phyloP scores from a whole-genome alignment of 805 yeast species.

The Monosporozyma aerobia region DNA sequence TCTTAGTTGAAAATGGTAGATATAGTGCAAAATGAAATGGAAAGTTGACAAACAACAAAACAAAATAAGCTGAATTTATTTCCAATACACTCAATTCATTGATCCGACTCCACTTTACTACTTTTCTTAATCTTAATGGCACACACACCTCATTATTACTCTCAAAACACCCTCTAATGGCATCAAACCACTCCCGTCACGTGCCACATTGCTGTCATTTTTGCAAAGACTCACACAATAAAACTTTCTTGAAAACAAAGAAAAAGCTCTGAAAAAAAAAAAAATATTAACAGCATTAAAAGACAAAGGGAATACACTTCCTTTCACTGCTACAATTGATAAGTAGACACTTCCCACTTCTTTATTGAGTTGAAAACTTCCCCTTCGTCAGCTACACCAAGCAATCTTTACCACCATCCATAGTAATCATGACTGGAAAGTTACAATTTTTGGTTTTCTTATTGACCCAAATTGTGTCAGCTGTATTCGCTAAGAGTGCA shows the following conservation, averaged over 20 bases:
- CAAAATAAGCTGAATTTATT: not conserved
- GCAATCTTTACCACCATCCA: not conserved
- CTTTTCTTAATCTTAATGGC: too few species aligned
- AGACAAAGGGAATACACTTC: not conserved
- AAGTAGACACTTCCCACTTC: not conserved
- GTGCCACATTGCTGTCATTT: not conserved
- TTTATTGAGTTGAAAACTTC: not conserved
- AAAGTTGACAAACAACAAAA: too few species aligned
- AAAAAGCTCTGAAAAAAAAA: not conserved
- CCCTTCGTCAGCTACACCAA: not conserved
- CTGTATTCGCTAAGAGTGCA: conserved; percentile 3
- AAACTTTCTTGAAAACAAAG: not conserved
- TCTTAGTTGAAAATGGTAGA: not conserved
- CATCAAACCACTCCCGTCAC: not conserved
- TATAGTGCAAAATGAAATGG: too few species aligned
- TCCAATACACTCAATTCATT: too few species aligned
- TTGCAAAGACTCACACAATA: not conserved
- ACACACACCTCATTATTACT: not conserved
- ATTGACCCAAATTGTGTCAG: conserved; percentile 2
- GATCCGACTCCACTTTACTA: too few species aligned
- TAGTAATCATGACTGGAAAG: conserved; percentile 22
- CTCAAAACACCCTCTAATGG: not conserved
- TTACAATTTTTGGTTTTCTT: not conserved
- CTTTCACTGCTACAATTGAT: not conserved
- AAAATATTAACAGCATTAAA: not conserved